phyloP scores from a whole-genome alignment of 169 alveolate species.

The Perkinsus chesapeaki region DNA sequence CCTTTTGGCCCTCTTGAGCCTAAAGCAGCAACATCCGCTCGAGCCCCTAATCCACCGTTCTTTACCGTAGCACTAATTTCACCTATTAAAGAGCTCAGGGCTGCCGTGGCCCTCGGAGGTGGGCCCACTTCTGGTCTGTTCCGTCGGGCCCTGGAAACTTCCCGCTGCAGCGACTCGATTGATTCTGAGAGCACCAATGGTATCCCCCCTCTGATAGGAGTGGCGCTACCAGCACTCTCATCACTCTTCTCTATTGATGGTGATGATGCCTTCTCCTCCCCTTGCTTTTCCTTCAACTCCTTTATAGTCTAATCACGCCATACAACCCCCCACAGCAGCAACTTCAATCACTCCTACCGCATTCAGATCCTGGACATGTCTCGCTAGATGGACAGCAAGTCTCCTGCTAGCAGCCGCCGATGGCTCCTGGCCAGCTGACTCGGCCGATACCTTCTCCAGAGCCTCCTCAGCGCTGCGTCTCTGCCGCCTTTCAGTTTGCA shows the following conservation, averaged over 20 bases:
- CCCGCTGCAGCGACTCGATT: background rate
- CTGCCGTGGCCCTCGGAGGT: background rate
- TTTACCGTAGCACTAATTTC: no score
- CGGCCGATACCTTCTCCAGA: background rate
- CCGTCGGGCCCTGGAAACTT: background rate
- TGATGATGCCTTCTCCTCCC: background rate
- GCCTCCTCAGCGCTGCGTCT: slow-evolving; percentile 3
- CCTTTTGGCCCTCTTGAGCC: no score
- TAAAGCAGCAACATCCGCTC: no score
- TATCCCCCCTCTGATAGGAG: background rate
- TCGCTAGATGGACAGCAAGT: background rate
- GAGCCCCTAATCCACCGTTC: no score
- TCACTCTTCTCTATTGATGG: background rate
- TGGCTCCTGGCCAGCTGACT: background rate
- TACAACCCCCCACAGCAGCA: no score
- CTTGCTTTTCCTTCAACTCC: background rate
- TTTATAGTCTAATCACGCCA: background rate
- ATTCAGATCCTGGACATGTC: background rate
- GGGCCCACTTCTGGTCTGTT: background rate
- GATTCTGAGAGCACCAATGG: background rate
- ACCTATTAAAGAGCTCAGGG: background rate
- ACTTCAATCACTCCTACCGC: background rate
- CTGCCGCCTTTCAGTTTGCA: background rate
- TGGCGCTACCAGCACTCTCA: background rate
- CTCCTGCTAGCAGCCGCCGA: background rate